These are phyloP conservation scores for Stephanodiscus minutulus DNA, from an alignment of 108 stramenopile species.

Conservation along the genomic window DNA sequence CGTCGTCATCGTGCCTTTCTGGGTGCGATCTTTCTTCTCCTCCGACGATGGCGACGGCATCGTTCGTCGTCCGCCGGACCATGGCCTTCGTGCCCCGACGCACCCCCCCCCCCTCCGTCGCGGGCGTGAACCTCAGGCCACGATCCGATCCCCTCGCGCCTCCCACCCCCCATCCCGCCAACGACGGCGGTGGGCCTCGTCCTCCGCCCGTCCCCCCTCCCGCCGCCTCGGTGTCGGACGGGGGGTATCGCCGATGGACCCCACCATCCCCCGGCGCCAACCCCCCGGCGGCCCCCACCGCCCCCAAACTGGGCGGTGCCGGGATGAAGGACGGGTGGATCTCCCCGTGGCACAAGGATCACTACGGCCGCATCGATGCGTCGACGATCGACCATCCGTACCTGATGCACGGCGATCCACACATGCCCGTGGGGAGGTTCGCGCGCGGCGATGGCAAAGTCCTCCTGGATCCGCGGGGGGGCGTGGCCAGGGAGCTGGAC, in stretches of 20 bases:
- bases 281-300: neutral
- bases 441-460: slow-evolving; percentile 29
- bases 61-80: neutral
- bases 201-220: neutral
- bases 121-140: slow-evolving; percentile 33
- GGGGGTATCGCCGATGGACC: neutral
- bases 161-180: too few species aligned
- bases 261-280: neutral
- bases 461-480: slow-evolving; percentile 3
- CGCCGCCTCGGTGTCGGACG: neutral
- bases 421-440: slow-evolving; percentile 36
- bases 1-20: neutral
- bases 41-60: too few species aligned
- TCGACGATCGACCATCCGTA: slow-evolving; percentile 32
- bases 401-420: slow-evolving; percentile 46
- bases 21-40: too few species aligned
- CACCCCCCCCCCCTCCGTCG: slow-evolving; percentile 41
- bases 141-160: slow-evolving; percentile 27
- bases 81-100: slow-evolving; percentile 42
- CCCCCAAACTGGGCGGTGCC: slow-evolving; percentile 2
- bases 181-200: too few species aligned
- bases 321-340: slow-evolving; percentile 25
- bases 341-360: slow-evolving; percentile 48
- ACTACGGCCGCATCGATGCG: slow-evolving; percentile 37
- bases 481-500: slow-evolving; percentile 13